Percentiles rank a stretch among this genome's conserved stretches.
These are phyloP conservation scores for Globisporangium polare DNA, from an alignment of 352 stramenopile species.

Conservation along the genomic window DNA sequence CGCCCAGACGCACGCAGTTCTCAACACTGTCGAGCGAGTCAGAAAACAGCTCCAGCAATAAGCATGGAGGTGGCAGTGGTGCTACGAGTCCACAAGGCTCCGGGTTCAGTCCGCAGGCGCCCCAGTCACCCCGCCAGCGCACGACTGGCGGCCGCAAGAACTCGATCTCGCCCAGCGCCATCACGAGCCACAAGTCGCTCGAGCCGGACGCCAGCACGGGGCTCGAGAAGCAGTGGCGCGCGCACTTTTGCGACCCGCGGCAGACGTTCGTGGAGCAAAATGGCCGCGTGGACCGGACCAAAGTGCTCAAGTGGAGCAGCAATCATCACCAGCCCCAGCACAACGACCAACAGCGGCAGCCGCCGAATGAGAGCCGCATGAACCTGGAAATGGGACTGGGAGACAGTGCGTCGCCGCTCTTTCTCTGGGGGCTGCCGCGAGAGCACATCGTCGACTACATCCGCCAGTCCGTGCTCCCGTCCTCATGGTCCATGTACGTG, in stretches of 20 bases:
- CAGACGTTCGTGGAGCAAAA: constrained; percentile 29
- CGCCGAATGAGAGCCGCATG: background rate
- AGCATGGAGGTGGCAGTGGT: background rate
- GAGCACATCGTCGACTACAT: constrained; percentile 80
- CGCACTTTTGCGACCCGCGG: constrained; percentile 36
- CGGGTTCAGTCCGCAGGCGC: background rate
- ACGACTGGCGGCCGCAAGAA: constrained; percentile 1
- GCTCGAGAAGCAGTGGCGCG: constrained; percentile 42
- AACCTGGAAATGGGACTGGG: background rate
- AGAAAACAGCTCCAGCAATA: background rate
- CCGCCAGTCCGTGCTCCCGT: constrained; percentile 63
- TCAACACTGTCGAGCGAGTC: background rate
- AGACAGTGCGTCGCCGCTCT: constrained; percentile 27
- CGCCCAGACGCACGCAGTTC: constrained; percentile 15
- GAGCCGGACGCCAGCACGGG: constrained; percentile 24
- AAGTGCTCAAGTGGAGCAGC: constrained; percentile 34
- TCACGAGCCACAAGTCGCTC: background rate
- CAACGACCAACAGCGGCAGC: background rate
- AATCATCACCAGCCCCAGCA: background rate
- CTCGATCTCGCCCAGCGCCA: constrained; percentile 4
- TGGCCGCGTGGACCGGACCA: constrained; percentile 41
- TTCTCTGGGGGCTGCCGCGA: constrained; percentile 59
- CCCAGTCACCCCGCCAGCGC: constrained; percentile 12
- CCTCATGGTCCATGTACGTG: constrained; percentile 53
- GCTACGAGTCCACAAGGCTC: too few relatives aligned